phyloP scores from a whole-genome alignment of 1,284 basidiomycete species.

The Neolentinus lepideus region DNA sequence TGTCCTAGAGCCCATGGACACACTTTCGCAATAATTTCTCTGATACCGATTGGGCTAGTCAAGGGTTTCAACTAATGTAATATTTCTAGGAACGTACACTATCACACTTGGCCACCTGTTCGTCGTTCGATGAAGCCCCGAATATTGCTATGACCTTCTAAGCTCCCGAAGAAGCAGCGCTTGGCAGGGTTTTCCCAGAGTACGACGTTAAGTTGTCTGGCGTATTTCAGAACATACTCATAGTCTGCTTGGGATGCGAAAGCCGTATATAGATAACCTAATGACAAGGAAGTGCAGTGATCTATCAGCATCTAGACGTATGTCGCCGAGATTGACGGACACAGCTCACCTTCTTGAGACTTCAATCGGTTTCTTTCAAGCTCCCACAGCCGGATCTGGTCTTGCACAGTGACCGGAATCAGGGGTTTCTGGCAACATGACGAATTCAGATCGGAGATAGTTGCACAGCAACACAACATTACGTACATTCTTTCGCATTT shows the following conservation, averaged over 20 bases:
- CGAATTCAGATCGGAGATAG: not conserved
- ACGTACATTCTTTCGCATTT: slow-evolving; percentile 91
- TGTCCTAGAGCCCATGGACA: not conserved
- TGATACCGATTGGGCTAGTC: not conserved
- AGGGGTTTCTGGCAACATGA: slow-evolving; percentile 65
- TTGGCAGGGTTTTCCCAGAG: slow-evolving; percentile 69
- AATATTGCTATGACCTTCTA: slow-evolving; percentile 76
- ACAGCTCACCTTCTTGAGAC: slow-evolving; percentile 68
- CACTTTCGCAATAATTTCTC: not conserved
- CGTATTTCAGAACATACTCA: slow-evolving; percentile 82
- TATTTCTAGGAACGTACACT: not conserved
- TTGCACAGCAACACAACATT: slow-evolving; percentile 2
- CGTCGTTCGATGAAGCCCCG: slow-evolving; percentile 73
- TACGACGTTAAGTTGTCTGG: slow-evolving; percentile 74
- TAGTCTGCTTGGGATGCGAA: slow-evolving; percentile 86
- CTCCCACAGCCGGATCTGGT: slow-evolving; percentile 98
- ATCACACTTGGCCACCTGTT: slow-evolving; percentile 24
- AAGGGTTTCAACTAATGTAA: not conserved
- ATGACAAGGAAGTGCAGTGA: not conserved
- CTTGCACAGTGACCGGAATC: slow-evolving; percentile 92
- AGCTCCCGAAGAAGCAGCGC: slow-evolving; percentile 78
- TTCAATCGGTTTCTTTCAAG: slow-evolving; percentile 90
- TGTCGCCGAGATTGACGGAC: not conserved
- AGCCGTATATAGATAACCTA: slow-evolving; percentile 84
- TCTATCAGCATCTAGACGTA: not conserved